Base-by-base conservation (phyloP, 2,329 filamentous ascomycete species). In the Neonectria sp. region DNA sequence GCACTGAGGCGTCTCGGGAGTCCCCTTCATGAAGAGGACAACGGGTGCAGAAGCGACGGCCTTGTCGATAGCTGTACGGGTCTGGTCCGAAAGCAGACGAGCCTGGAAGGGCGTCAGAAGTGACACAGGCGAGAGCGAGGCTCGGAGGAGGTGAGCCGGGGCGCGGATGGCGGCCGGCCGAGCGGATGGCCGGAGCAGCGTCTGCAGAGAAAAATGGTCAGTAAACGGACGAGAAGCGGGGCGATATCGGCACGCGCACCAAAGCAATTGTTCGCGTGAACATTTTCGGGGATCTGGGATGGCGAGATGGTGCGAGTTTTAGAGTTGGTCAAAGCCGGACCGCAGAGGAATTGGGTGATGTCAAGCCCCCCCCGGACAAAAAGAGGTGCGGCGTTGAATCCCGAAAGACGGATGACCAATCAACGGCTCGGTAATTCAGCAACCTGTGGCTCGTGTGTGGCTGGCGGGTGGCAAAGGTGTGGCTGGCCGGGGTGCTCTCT, bases 1-100 rank as follows among this genome's bases (percentile, higher is more conserved):
- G 83, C 96, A 99, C 82, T 98, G 95, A 24, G 96, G 96, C 68
- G 90, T 94, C 84, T 98, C 95, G 65, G 96, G 96, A 1, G 96
- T 98, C 67, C 96, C 96, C 86, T 99, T 99, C 96, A 99, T 99
- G 87, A 99, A 99, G 64, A 99, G 88, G 1, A 99, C 96, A 0
- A 99, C 95, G 2, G 95, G 95, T 0, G 95, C 93, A 1, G 95
- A 95, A 27, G 85, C 86, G 17, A 99, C 92, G 35, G 95, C 95
- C 81, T 95, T 94, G 82, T 98, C 94, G 76, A 99, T 99, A 29
- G 95, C 95, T 45, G 90, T 83, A 69, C 89, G 90, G 12, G 93
- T 96, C 78, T 94, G 89, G 74, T 91, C 89, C 35, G 95, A 98
- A 55, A 99, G 89, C 46, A 94, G 87, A 64, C 95, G 92, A 66